phyloP scores from a whole-genome alignment of 2,329 filamentous ascomycete species.

The Tetracladium maxilliforme region DNA sequence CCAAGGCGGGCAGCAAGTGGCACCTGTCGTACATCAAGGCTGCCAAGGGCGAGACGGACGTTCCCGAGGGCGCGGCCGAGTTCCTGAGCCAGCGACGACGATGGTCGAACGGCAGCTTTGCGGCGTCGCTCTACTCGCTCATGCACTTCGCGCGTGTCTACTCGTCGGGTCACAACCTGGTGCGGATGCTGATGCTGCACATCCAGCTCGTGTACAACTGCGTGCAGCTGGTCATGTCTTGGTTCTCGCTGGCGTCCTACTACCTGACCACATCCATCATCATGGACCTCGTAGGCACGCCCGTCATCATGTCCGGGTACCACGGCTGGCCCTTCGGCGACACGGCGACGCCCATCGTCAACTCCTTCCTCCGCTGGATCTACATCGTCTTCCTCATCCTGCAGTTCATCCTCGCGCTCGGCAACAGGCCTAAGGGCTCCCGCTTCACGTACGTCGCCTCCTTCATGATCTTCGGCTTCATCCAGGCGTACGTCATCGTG shows the following conservation, averaged over 20 bases:
- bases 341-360: conserved; percentile 74
- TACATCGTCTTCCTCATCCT: conserved; percentile 85
- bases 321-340: conserved; percentile 86
- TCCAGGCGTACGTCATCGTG: conserved; percentile 83
- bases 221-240: conserved; percentile 75
- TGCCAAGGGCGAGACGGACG: conserved; percentile 96
- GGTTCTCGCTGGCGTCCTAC: conserved; percentile 84
- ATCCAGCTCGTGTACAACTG: conserved; percentile 93
- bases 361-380: conserved; percentile 78
- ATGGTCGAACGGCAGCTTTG: conserved; percentile 99
- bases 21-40: conserved; percentile 98
- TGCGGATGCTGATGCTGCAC: conserved; percentile 99
- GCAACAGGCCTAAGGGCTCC: conserved; percentile 93
- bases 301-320: conserved; percentile 30
- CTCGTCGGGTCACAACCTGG: conserved; percentile 90
- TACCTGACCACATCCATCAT: conserved; percentile 97
- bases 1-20: conserved; percentile 98
- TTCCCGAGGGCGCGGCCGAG: conserved; percentile 89
- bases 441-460: conserved; percentile 85
- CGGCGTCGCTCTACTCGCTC: conserved; percentile 87
- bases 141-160: conserved; percentile 99
- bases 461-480: conserved; percentile 72
- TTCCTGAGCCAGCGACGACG: conserved; percentile 96
- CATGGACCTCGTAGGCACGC: conserved; percentile 85
- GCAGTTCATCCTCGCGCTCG: conserved; percentile 92